Evolutionary conservation across 1,284 basidiomycete genomes (phyloP).

Genomic region (Marasmius sp.): DNA sequence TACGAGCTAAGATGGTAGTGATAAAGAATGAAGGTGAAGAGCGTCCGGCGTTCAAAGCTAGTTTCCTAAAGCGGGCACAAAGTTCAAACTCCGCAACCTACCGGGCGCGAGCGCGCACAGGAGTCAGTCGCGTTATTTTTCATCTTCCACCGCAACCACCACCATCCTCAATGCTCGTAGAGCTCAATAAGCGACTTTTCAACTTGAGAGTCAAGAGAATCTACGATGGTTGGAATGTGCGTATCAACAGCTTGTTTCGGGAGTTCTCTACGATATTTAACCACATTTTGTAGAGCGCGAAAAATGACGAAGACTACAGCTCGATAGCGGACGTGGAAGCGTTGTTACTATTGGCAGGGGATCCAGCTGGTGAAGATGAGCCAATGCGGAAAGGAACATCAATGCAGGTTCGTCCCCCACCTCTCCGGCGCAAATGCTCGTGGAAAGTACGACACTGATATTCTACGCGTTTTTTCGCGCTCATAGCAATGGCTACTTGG

Average conservation of each 20-base stretch:
- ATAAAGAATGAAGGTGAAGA: neutral
- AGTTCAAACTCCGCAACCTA: neutral
- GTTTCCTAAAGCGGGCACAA: neutral
- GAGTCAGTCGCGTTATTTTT: conserved; percentile 2
- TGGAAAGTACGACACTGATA: neutral
- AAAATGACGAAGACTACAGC: conserved; percentile 68
- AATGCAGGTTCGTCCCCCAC: conserved; percentile 67
- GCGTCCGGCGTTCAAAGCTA: neutral
- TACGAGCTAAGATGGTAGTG: neutral
- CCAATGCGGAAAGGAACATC: conserved; percentile 87
- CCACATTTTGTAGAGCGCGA: conserved; percentile 44
- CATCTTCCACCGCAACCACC: neutral
- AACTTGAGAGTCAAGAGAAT: conserved; percentile 66
- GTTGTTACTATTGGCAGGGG: conserved; percentile 79
- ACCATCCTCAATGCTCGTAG: conserved; percentile 35
- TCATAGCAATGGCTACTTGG: conserved; percentile 90
- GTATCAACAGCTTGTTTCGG: conserved; percentile 27
- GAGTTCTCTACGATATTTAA: conserved; percentile 15
- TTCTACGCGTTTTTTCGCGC: conserved; percentile 14
- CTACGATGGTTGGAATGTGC: conserved; percentile 75
- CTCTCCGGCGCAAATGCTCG: conserved; percentile 1
- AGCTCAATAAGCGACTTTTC: conserved; percentile 62
- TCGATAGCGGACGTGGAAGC: conserved; percentile 68
- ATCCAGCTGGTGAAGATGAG: conserved; percentile 82
- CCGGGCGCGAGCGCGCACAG: neutral